Conservation (phyloP, 2,329 filamentous ascomycete genomes). For the Aspergillus chevalieri region DNA sequence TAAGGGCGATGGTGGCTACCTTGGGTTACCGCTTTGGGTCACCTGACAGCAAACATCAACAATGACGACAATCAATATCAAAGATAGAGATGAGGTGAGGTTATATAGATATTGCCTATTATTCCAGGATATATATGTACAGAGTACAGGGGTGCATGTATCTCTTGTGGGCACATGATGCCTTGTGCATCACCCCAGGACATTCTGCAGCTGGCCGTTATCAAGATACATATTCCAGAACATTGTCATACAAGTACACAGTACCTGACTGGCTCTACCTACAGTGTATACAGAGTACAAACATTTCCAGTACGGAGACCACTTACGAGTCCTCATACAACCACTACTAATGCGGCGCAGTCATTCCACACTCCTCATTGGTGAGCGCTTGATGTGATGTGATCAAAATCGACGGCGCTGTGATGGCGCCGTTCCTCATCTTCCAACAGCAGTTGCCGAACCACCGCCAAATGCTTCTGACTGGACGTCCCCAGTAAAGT, state of each 20-base stretch:
- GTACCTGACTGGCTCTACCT: too few species aligned
- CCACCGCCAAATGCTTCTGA: constrained; percentile 4
- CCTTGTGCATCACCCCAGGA: too few species aligned
- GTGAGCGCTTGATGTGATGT: constrained; percentile 10
- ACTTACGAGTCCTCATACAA: background rate
- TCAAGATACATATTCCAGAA: too few species aligned
- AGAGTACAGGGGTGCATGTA: too few species aligned
- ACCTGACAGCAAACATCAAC: background rate
- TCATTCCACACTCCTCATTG: constrained; percentile 6
- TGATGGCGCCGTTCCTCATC: background rate
- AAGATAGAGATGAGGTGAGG: too few species aligned
- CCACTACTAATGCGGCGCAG: constrained; percentile 5
- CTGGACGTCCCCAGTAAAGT: background rate
- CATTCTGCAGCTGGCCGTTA: too few species aligned
- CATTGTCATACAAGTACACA: too few species aligned
- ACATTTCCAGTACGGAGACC: too few species aligned
- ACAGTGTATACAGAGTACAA: too few species aligned
- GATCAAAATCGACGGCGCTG: constrained; percentile 11
- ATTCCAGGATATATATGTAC: too few species aligned
- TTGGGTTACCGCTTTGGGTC: background rate
- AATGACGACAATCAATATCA: background rate
- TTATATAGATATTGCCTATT: too few species aligned
- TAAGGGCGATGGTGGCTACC: background rate
- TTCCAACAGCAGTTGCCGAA: constrained; percentile 12
- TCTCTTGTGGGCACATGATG: too few species aligned